Evolutionary conservation across 2,329 filamentous ascomycete genomes (phyloP).

Genomic region (Thelonectria olida): DNA sequence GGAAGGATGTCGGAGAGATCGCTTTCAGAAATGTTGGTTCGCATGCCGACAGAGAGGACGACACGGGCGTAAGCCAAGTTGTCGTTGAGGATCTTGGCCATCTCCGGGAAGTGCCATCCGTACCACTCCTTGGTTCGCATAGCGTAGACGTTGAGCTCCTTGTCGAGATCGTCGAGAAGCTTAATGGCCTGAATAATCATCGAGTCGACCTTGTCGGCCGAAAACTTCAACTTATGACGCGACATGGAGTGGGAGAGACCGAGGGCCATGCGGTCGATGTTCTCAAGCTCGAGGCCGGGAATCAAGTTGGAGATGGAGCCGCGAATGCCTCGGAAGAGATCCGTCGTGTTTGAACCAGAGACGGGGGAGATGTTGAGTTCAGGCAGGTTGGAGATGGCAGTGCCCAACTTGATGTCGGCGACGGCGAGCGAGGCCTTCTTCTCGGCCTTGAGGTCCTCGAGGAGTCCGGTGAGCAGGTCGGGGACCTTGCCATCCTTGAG

Average conservation of each 20-base stretch:
- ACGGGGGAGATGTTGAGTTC: slow-evolving; percentile 86
- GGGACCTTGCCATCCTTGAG: slow-evolving; percentile 96
- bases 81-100: slow-evolving; percentile 96
- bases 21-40: slow-evolving; percentile 77
- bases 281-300: slow-evolving; percentile 83
- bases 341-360: slow-evolving; percentile 68
- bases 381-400: slow-evolving; percentile 91
- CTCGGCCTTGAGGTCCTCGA: slow-evolving; percentile 94
- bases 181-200: slow-evolving; percentile 99
- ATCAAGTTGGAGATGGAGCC: slow-evolving; percentile 91
- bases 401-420: slow-evolving; percentile 90
- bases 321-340: slow-evolving; percentile 94
- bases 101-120: slow-evolving; percentile 98
- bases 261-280: slow-evolving; percentile 92
- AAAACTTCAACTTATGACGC: slow-evolving; percentile 98
- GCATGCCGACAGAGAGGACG: slow-evolving; percentile 88
- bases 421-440: slow-evolving; percentile 96
- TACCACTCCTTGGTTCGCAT: slow-evolving; percentile 99
- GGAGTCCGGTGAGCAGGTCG: slow-evolving; percentile 80
- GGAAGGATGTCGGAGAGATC: slow-evolving; percentile 92
- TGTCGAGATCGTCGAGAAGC: slow-evolving; percentile 94
- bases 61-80: slow-evolving; percentile 93
- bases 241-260: slow-evolving; percentile 97
- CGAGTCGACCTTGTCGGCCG: slow-evolving; percentile 96
- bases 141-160: slow-evolving; percentile 97